phyloP scores from a whole-genome alignment of 305 asterid species.

The Fraxinus nigra region DNA sequence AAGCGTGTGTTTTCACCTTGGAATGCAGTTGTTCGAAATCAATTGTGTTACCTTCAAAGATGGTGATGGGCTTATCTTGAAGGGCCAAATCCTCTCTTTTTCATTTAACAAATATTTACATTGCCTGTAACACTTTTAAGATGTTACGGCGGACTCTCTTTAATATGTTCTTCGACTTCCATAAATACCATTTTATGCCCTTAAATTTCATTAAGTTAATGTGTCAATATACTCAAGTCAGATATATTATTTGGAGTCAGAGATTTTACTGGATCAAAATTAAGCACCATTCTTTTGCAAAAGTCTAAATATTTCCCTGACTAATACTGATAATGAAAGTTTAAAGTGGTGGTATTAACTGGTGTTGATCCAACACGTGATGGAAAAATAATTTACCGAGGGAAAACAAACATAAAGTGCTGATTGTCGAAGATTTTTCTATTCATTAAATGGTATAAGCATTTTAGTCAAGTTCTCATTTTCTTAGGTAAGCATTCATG shows the following conservation, averaged over 20 bases:
- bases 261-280: background rate
- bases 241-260: background rate
- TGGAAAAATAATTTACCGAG: background rate
- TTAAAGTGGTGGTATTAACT: background rate
- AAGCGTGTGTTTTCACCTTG: background rate
- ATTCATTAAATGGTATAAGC: background rate
- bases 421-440: background rate
- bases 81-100: background rate
- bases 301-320: background rate
- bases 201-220: background rate
- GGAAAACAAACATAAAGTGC: background rate
- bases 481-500: background rate
- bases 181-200: background rate
- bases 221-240: background rate
- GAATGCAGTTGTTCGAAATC: background rate
- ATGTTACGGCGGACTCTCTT: background rate
- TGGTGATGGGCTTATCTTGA: conserved; percentile 2
- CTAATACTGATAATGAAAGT: background rate
- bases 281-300: background rate
- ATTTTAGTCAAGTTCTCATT: background rate
- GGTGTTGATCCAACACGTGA: background rate
- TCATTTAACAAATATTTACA: background rate
- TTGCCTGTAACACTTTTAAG: background rate
- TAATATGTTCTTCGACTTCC: background rate
- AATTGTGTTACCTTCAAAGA: background rate